Conservation (phyloP, 1,139 yeast species). For the Candida buenavistaensis region DNA sequence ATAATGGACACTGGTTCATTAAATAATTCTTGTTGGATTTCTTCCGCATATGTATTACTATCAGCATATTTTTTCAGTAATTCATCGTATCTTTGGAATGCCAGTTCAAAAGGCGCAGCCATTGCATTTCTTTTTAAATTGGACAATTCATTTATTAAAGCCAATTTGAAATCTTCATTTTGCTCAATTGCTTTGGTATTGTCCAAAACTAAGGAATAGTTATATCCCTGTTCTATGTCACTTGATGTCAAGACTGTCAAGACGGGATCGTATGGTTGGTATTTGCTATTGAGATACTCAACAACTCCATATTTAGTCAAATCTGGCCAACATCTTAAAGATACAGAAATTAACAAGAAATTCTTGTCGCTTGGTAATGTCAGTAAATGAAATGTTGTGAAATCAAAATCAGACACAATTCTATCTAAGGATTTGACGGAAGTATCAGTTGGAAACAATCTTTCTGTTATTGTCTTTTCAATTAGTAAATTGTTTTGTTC, state of each 20-base stretch:
- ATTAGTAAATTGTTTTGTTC: constrained; percentile 46
- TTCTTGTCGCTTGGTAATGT: constrained; percentile 70
- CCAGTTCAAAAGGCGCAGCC: constrained; percentile 91
- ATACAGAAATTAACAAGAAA: constrained; percentile 65
- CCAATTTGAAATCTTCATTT: constrained; percentile 45
- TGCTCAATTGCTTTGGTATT: constrained; percentile 42
- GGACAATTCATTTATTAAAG: constrained; percentile 63
- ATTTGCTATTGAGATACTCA: constrained; percentile 41
- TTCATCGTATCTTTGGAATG: constrained; percentile 75
- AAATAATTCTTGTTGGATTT: constrained; percentile 46
- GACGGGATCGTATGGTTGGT: constrained; percentile 29
- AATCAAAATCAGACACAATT: constrained; percentile 91
- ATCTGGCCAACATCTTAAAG: constrained; percentile 77
- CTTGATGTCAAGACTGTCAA: constrained; percentile 26
- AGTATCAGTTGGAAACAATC: constrained; percentile 34
- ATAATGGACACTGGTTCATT: constrained; percentile 67
- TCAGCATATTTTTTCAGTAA: constrained; percentile 57
- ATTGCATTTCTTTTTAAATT: constrained; percentile 80
- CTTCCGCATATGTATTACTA: constrained; percentile 50
- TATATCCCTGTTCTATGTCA: constrained; percentile 72
- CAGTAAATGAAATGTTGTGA: constrained; percentile 89
- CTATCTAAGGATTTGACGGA: constrained; percentile 68
- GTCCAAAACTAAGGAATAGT: constrained; percentile 75
- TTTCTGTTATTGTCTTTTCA: constrained; percentile 42
- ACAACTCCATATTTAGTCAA: constrained; percentile 66